These are phyloP conservation scores for Suillus tomentosus DNA, from an alignment of 768 basidiomycete species.

Conservation along the genomic window DNA sequence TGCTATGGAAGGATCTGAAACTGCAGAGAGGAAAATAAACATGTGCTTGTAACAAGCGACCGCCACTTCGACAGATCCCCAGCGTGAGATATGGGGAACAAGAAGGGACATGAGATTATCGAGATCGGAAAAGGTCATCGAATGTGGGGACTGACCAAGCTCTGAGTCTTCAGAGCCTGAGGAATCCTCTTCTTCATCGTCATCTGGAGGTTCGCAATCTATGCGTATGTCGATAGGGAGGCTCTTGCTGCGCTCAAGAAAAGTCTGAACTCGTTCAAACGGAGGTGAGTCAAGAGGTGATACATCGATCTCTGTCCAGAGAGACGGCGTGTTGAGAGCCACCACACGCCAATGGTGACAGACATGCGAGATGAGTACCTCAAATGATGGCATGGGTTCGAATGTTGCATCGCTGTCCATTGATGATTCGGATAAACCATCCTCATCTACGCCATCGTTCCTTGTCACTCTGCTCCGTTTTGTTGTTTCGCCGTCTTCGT, in stretches of 20 bases:
- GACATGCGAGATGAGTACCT: slow-evolving; percentile 61
- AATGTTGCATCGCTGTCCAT: slow-evolving; percentile 1
- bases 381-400: slow-evolving; percentile 37
- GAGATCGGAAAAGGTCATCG: slow-evolving; percentile 25
- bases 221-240: slow-evolving; percentile 57
- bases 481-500: slow-evolving; percentile 19
- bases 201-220: slow-evolving; percentile 40
- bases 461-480: background rate
- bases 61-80: slow-evolving; percentile 51
- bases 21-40: slow-evolving; percentile 41
- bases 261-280: slow-evolving; percentile 44
- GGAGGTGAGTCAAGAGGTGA: slow-evolving; percentile 34
- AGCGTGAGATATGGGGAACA: slow-evolving; percentile 53
- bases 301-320: slow-evolving; percentile 53
- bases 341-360: slow-evolving; percentile 60
- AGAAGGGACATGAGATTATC: slow-evolving; percentile 38
- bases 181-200: slow-evolving; percentile 25
- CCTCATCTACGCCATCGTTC: slow-evolving; percentile 10
- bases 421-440: slow-evolving; percentile 9
- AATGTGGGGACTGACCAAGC: slow-evolving; percentile 21
- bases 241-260: slow-evolving; percentile 55
- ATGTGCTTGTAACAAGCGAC: slow-evolving; percentile 51
- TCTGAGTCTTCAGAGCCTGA: slow-evolving; percentile 29
- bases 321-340: slow-evolving; percentile 51
- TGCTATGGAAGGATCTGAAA: slow-evolving; percentile 40